phyloP scores from a whole-genome alignment of 2,329 filamentous ascomycete genomes.

The Tolypocladium cylindrosporum region DNA sequence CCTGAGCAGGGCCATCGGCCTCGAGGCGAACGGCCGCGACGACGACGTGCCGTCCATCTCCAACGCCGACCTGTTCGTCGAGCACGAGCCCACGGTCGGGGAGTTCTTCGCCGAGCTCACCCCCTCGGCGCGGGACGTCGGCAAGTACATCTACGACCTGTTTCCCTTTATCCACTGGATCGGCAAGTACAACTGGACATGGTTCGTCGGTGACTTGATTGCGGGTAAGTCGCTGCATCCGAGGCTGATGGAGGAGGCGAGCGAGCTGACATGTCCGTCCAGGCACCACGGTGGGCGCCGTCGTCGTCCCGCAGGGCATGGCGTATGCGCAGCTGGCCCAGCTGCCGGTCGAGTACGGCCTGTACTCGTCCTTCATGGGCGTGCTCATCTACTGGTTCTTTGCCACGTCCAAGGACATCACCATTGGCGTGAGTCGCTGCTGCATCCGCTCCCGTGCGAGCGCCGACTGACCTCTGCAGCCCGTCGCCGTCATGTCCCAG shows the following conservation, averaged over 20 bases:
- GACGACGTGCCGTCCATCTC: conserved; percentile 22
- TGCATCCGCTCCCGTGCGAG: neutral
- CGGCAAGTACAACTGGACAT: conserved; percentile 36
- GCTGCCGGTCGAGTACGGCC: conserved; percentile 37
- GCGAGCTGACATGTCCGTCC: conserved; percentile 9
- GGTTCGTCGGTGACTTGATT: conserved; percentile 36
- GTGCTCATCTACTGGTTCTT: conserved; percentile 97
- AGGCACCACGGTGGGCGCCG: conserved; percentile 38
- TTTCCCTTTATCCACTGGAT: conserved; percentile 42
- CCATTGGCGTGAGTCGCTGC: conserved; percentile 58
- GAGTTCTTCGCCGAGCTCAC: conserved; percentile 29
- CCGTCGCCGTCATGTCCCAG: conserved; percentile 42
- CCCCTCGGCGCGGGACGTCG: conserved; percentile 19
- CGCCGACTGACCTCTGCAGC: conserved; percentile 25
- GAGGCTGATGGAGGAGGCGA: no score
- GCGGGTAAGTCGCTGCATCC: conserved; percentile 10
- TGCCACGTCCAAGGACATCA: conserved; percentile 86
- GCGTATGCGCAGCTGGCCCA: conserved; percentile 40
- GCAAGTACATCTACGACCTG: conserved; percentile 27
- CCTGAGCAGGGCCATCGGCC: conserved; percentile 20
- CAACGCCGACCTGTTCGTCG: conserved; percentile 27
- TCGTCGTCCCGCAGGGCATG: conserved; percentile 46
- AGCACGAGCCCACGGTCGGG: conserved; percentile 30
- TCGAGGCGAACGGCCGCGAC: conserved; percentile 20
- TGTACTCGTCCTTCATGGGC: conserved; percentile 82